Conservation (phyloP, 345 rosid genomes). For the Trapa bicornis region DNA sequence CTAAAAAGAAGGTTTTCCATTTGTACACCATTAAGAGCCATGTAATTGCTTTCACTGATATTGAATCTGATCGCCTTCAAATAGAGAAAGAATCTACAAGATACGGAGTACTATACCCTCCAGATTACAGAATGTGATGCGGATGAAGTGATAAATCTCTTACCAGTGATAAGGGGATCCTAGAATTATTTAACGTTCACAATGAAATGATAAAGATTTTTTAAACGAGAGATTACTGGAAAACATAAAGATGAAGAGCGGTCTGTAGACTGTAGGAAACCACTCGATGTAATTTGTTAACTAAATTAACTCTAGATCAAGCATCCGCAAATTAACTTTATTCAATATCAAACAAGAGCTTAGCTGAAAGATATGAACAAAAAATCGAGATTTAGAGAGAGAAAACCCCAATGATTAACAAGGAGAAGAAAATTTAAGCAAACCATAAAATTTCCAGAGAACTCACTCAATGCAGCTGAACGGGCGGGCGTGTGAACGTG, state of each 20-base stretch:
- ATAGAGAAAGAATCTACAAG: background rate
- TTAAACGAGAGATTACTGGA: too few relatives aligned
- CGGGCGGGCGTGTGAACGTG: constrained; percentile 51
- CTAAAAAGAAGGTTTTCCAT: background rate
- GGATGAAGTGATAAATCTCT: background rate
- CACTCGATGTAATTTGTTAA: too few relatives aligned
- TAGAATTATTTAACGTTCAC: too few relatives aligned
- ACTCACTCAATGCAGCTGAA: constrained; percentile 44
- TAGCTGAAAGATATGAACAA: too few relatives aligned
- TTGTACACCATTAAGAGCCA: background rate
- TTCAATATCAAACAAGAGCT: too few relatives aligned
- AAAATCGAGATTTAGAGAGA: background rate
- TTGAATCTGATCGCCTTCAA: background rate
- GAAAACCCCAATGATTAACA: background rate
- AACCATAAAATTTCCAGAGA: background rate
- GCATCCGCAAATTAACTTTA: background rate
- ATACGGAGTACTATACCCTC: too few relatives aligned
- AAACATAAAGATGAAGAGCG: too few relatives aligned
- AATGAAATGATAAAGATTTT: too few relatives aligned
- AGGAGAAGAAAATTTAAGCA: background rate
- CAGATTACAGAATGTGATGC: background rate
- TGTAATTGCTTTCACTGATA: background rate
- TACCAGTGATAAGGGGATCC: too few relatives aligned
- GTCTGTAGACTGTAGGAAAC: too few relatives aligned
- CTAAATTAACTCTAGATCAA: background rate